Percentiles rank a stretch among this genome's conserved stretches.
These are phyloP conservation scores for Penicillium pulvis DNA, from an alignment of 495 filamentous ascomycete species.

Conservation along the genomic window DNA sequence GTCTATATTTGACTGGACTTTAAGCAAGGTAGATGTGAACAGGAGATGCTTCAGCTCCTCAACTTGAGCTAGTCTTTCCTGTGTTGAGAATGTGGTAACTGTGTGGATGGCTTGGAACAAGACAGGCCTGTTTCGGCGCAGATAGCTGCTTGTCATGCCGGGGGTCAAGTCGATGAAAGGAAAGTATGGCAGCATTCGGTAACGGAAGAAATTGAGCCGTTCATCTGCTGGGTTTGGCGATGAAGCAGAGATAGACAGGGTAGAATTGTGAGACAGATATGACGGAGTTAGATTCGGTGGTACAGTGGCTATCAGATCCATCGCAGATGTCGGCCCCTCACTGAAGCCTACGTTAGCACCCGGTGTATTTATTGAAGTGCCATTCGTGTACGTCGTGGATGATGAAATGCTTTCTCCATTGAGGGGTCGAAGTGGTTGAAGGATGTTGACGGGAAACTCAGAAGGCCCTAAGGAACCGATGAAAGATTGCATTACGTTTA, in stretches of 20 bases:
- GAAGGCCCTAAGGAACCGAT: constrained; percentile 6
- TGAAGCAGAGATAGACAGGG: not conserved
- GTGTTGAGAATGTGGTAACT: constrained; percentile 28
- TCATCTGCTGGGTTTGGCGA: constrained; percentile 38
- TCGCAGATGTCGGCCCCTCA: not conserved
- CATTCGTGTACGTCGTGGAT: not conserved
- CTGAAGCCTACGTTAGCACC: not conserved
- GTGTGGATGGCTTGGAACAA: constrained; percentile 29
- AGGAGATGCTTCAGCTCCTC: constrained; percentile 29
- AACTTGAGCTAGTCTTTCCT: constrained; percentile 18
- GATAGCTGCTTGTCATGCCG: constrained; percentile 23
- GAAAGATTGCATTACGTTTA: constrained; percentile 26
- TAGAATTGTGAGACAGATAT: not conserved
- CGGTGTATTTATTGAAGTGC: not conserved
- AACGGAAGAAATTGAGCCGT: constrained; percentile 40
- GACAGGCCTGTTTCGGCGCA: constrained; percentile 27
- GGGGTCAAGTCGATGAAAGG: constrained; percentile 41
- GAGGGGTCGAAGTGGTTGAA: not conserved
- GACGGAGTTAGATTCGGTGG: not conserved
- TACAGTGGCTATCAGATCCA: not conserved
- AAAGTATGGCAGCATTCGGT: constrained; percentile 41
- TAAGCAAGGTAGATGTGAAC: constrained; percentile 25
- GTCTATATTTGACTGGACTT: constrained; percentile 31
- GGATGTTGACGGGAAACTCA: not conserved
- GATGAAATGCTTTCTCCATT: not conserved